phyloP scores from a whole-genome alignment of 441 rosid species.

The Geranium incanum region DNA sequence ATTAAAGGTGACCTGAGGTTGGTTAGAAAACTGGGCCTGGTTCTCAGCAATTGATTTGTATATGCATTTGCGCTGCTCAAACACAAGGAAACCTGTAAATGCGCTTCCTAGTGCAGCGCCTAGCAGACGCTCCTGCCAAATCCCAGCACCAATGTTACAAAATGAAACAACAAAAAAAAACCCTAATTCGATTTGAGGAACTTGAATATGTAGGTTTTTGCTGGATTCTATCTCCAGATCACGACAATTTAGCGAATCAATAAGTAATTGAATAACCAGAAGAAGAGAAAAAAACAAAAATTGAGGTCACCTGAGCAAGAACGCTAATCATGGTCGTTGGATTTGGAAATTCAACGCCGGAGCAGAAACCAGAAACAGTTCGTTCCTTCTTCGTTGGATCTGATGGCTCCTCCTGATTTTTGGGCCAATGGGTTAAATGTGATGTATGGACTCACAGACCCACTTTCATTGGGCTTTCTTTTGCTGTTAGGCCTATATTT shows the following conservation, averaged over 20 bases:
- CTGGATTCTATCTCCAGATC: not conserved
- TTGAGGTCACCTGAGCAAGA: slow-evolving; percentile 44
- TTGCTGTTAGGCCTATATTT: not conserved
- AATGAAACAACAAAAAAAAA: not conserved
- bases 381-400: not conserved
- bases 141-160: not conserved
- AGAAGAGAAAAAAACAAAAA: not conserved
- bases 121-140: slow-evolving; percentile 60
- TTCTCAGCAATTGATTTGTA: slow-evolving; percentile 42
- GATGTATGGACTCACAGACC: not conserved
- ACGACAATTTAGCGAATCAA: not conserved
- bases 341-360: not conserved
- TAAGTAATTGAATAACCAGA: not conserved
- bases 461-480: not conserved
- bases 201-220: not conserved
- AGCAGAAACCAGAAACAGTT: not conserved
- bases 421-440: not conserved
- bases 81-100: slow-evolving; percentile 41
- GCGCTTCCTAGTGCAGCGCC: slow-evolving; percentile 64
- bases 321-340: slow-evolving; percentile 46
- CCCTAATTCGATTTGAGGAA: not conserved
- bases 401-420: not conserved
- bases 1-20: slow-evolving; percentile 32
- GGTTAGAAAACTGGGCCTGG: slow-evolving; percentile 24
- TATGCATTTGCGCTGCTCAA: slow-evolving; percentile 60